Evolutionary conservation across 106 monocot species (phyloP), one percentile per base, ranked within the genome.

Genomic region (Acanthochlamys bracteata): DNA sequence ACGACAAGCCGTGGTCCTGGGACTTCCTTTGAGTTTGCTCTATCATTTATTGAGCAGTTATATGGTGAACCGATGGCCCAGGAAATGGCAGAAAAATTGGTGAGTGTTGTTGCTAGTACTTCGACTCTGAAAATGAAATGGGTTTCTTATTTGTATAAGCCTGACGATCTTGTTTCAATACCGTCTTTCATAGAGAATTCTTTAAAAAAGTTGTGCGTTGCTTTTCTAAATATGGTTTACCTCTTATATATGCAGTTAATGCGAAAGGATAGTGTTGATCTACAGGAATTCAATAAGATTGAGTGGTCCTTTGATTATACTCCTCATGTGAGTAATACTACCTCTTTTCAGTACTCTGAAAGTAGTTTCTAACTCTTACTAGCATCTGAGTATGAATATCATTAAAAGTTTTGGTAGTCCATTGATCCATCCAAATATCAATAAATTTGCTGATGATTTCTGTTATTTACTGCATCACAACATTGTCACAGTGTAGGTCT

Each of bases 1-100:
- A 95, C 86, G 9, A 95, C 95, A 12, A 95, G 95, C 67, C 83
- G 95, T 66, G 95, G 95, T 51, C 90, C 95, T 74, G 95, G 86
- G 14, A 95, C 95, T 42, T 39, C 90, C 11, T 82, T 86, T 78
- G 80, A 87, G 56, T 95, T 95, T 82, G 95, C 82, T 59, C 53
- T 95, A 22, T 82, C 90, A 69, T 90, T 95, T 71, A 82, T 87
- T 59, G 65, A 90, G 55, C 95, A 95, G 39, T 77, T 95, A 23
- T 95, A 87, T 87, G 90, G 90, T 46, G 64, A 71, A 52, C 24
- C 24, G 65, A 33, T 72, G 56, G 84, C 90, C 53, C 79, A 84
- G 65, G 82, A 86, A 66, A 57, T 95, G 69, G 71, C 75, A 69
- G 66, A 27, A 75, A 71, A 60, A 10, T 67, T 95, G 84, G 95